Percentiles rank a stretch among this genome's conserved stretches.
These are phyloP conservation scores for Arthroderma uncinatum DNA, from an alignment of 2,329 filamentous ascomycete genomes.

Conservation along the genomic window DNA sequence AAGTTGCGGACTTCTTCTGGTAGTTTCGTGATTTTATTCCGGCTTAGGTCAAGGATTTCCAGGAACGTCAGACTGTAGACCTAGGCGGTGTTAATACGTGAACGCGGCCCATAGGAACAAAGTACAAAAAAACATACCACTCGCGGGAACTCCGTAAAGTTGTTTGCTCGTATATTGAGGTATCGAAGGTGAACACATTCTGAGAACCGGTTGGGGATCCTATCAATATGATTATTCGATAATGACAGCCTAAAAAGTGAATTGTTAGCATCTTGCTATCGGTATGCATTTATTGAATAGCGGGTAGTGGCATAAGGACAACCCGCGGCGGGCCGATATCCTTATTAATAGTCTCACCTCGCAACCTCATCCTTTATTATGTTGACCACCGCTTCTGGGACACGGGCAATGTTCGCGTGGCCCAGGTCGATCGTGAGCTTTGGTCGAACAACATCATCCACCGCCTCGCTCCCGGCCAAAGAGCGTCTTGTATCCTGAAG, in stretches of 20 bases:
- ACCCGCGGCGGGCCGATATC: neutral
- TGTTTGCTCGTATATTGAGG: conserved; percentile 41
- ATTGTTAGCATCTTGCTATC: conserved; percentile 2
- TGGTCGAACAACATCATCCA: conserved; percentile 37
- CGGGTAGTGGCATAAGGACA: neutral
- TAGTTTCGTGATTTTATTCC: conserved; percentile 69
- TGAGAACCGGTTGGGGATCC: conserved; percentile 39
- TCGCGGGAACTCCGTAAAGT: conserved; percentile 50
- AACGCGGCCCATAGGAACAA: neutral
- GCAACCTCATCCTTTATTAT: conserved; percentile 44
- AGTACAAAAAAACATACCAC: conserved; percentile 39
- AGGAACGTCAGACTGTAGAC: conserved; percentile 75
- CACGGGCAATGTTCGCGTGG: conserved; percentile 38
- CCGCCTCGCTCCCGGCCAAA: conserved; percentile 35
- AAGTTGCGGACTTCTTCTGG: conserved; percentile 71
- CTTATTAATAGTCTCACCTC: conserved; percentile 27
- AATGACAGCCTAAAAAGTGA: conserved; percentile 34
- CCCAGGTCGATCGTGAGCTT: conserved; percentile 43
- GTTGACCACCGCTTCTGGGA: conserved; percentile 41
- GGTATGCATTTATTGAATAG: neutral
- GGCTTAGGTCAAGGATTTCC: conserved; percentile 84
- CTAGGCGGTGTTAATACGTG: conserved; percentile 37
- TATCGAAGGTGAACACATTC: conserved; percentile 40
- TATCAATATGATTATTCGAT: conserved; percentile 42
- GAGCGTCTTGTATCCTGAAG: conserved; percentile 39